phyloP scores from a whole-genome alignment of 2,329 filamentous ascomycete genomes.

The Lasiodiplodia gonubiensis region DNA sequence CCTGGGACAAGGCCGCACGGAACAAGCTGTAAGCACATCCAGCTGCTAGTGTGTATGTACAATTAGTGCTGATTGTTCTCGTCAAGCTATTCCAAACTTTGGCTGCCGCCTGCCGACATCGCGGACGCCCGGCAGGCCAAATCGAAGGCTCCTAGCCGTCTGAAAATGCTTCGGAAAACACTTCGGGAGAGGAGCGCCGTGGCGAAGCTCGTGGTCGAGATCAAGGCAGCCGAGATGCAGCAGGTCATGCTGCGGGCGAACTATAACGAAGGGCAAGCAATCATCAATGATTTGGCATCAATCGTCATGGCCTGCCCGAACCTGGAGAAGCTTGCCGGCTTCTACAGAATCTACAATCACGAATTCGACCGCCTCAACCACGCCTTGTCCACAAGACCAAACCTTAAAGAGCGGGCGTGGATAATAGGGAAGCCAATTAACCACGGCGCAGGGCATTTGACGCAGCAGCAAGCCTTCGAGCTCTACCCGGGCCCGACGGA shows the following conservation, averaged over 20 bases:
- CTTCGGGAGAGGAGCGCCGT: conserved; percentile 58
- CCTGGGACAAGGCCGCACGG: conserved; percentile 62
- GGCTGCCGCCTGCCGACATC: conserved; percentile 54
- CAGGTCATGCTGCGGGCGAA: conserved; percentile 42
- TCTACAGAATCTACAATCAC: conserved; percentile 59
- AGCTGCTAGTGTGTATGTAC: too few relatives aligned
- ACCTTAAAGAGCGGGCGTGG: conserved; percentile 63
- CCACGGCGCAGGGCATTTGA: background rate
- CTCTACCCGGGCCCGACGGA: conserved; percentile 46
- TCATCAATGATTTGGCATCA: conserved; percentile 59
- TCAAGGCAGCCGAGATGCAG: conserved; percentile 60
- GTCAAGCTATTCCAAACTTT: conserved; percentile 57
- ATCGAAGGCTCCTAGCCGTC: conserved; percentile 55
- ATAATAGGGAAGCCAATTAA: conserved; percentile 43
- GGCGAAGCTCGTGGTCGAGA: conserved; percentile 58
- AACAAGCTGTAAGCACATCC: conserved; percentile 53
- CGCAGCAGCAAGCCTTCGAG: conserved; percentile 50
- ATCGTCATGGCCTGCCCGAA: conserved; percentile 65
- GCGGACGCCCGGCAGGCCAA: conserved; percentile 38
- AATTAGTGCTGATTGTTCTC: background rate
- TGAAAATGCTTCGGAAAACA: conserved; percentile 61
- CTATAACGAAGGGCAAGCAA: conserved; percentile 54
- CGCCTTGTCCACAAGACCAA: conserved; percentile 60
- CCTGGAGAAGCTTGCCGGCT: conserved; percentile 60
- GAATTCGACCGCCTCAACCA: conserved; percentile 61